Conservation (phyloP, 768 basidiomycete genomes). For the Terana coerulea region DNA sequence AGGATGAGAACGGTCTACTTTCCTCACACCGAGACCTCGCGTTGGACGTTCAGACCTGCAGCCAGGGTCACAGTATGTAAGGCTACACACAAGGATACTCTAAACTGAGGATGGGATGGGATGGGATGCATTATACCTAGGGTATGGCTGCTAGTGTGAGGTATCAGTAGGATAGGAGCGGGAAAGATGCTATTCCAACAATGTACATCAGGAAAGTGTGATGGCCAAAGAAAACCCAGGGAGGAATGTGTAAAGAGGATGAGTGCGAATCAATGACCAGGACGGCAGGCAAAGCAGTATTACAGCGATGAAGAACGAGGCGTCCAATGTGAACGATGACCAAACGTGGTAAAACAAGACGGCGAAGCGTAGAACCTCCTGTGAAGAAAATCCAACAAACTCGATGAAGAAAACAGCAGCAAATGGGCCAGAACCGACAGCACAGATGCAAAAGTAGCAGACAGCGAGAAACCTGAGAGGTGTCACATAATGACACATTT, state of each 20-base stretch:
- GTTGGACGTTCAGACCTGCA: constrained; percentile 10
- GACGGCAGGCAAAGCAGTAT: background rate
- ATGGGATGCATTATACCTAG: constrained; percentile 17
- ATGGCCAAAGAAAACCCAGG: background rate
- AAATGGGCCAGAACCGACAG: constrained; percentile 2
- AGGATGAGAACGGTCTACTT: constrained; percentile 38
- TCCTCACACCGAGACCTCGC: constrained; percentile 9
- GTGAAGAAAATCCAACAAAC: background rate
- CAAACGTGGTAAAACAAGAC: background rate
- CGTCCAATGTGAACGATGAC: background rate
- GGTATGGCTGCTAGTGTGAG: constrained; percentile 15
- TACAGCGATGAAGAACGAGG: background rate
- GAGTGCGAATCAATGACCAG: background rate
- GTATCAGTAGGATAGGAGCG: constrained; percentile 4
- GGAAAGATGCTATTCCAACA: constrained; percentile 10
- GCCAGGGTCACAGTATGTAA: too few relatives aligned
- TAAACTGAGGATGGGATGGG: too few relatives aligned
- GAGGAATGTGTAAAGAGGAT: background rate
- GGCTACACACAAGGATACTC: too few relatives aligned
- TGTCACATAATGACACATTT: constrained; percentile 83
- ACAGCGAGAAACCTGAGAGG: background rate
- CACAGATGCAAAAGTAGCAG: background rate
- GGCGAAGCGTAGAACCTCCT: too few relatives aligned
- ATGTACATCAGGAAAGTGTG: constrained; percentile 5
- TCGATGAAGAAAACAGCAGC: background rate